Evolutionary conservation across 2,329 filamentous ascomycete species (phyloP), one percentile per base, ranked within the genome.

Genomic region (Arthrobotrys pseudoclavata): DNA sequence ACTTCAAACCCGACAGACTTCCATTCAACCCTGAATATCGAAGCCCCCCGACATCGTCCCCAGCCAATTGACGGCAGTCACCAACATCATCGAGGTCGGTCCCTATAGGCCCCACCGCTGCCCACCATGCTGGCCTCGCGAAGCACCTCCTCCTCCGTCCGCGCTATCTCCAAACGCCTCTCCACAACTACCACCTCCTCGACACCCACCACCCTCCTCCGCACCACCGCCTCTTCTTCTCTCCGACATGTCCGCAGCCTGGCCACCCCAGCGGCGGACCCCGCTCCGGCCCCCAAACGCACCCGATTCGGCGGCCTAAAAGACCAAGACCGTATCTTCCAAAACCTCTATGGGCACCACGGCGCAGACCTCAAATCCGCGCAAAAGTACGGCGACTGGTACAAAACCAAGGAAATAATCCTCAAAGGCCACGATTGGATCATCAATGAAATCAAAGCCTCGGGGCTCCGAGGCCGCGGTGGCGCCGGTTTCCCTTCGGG

Each of bases 371-470:
- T 99, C 82, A 95, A 96, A 87, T 93, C 90, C 83, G 94, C 96
- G 67, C 94, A 93, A 91, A 97, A 97, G 86, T 97, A 97, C 88
- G 96, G 96, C 82, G 96, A 98, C 85, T 99, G 96, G 96, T 90
- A 99, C 87, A 97, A 96, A 89, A 99, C 96, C 69, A 99, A 99
- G 89, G 96, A 99, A 85, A 99, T 99, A 74, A 85, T 99, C 76
- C 86, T 93, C 81, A 99, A 99, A 88, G 96, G 96, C 70, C 93
- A 99, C 85, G 95, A 99, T 83, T 99, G 96, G 91, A 96, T 99
- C 85, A 98, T 99, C 83, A 91, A 91, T 81, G 96, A 99, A 86
- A 89, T 99, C 86, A 99, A 99, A 89, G 90, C 94, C 29, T 99
- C 96, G 12, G 96, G 96, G 82, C 89, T 99, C 80, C 90, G 96